phyloP scores from a whole-genome alignment of 495 filamentous ascomycete genomes.

The Aspergillus cavernicola region DNA sequence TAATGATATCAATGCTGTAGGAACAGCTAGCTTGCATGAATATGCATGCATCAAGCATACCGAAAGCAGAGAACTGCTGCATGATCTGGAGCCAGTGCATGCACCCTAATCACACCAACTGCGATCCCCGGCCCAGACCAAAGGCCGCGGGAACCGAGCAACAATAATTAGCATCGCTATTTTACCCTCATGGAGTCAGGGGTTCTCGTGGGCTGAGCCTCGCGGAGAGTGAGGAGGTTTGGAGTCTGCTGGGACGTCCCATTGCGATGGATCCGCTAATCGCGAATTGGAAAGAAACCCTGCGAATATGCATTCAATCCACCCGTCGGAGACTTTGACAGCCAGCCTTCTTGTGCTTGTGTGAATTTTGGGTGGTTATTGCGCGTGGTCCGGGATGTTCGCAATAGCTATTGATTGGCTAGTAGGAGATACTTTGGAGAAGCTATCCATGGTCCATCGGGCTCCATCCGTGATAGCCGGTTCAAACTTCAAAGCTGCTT shows the following conservation, averaged over 20 bases:
- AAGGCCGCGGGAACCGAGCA: slow-evolving; percentile 10
- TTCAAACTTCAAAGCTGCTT: not conserved
- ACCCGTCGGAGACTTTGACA: not conserved
- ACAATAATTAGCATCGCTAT: not conserved
- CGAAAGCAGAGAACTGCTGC: not conserved
- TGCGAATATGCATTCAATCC: not conserved
- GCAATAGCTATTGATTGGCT: not conserved
- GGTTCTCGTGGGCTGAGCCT: not conserved
- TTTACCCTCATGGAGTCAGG: not conserved
- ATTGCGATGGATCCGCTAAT: not conserved
- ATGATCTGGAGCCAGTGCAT: slow-evolving; percentile 8
- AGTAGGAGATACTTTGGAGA: not conserved
- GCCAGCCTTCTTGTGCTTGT: not conserved
- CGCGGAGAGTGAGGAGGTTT: no score
- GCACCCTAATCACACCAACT: slow-evolving; percentile 4
- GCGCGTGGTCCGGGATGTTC: not conserved
- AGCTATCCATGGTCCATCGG: no score
- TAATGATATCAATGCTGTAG: slow-evolving; percentile 1
- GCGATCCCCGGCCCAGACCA: not conserved
- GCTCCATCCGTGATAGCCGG: slow-evolving; percentile 1
- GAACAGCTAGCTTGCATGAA: slow-evolving; percentile 9
- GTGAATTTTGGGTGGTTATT: not conserved
- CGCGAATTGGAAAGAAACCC: not conserved
- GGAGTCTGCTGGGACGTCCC: no score
- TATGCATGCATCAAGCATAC: slow-evolving; percentile 5